Conservation (phyloP, 2,329 filamentous ascomycete species). For the Lecanicillium sp. region DNA sequence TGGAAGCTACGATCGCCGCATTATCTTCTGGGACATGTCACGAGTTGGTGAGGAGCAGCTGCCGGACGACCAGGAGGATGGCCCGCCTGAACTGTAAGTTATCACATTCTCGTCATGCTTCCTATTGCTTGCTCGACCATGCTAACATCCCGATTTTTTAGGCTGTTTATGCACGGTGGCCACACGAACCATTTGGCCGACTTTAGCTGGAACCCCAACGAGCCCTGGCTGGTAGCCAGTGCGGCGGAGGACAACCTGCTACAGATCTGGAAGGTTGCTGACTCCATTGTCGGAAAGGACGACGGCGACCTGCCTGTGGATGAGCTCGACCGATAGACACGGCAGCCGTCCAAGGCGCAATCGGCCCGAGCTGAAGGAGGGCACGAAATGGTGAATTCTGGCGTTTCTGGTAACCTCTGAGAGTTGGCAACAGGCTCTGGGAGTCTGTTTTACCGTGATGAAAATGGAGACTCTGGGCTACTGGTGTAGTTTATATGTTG, state of each 20-base stretch:
- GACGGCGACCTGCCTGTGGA: conserved; percentile 67
- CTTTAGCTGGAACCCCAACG: conserved; percentile 96
- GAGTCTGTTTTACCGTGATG: background rate
- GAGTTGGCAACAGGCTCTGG: too few species aligned
- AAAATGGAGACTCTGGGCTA: too few species aligned
- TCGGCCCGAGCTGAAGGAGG: conserved; percentile 23
- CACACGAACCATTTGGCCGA: conserved; percentile 96
- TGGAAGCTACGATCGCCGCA: conserved; percentile 83
- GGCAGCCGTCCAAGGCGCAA: conserved; percentile 5
- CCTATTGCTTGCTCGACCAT: background rate
- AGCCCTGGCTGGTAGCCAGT: conserved; percentile 93
- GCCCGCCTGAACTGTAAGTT: conserved; percentile 83
- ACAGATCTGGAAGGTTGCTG: conserved; percentile 86
- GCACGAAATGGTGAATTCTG: conserved; percentile 8
- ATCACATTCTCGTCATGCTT: background rate
- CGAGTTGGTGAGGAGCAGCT: conserved; percentile 89
- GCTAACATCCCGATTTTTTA: conserved; percentile 26
- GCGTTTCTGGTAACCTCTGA: background rate
- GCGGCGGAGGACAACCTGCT: conserved; percentile 95
- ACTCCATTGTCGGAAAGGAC: conserved; percentile 73
- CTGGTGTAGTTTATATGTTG: too few species aligned
- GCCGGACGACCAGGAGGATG: conserved; percentile 90
- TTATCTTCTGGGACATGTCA: conserved; percentile 95
- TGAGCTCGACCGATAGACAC: conserved; percentile 60
- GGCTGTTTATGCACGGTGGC: conserved; percentile 96